Percentiles rank a stretch among this genome's conserved stretches.
Evolutionary conservation across 345 rosid genomes (phyloP).

Genomic region (Pistacia integerrima): DNA sequence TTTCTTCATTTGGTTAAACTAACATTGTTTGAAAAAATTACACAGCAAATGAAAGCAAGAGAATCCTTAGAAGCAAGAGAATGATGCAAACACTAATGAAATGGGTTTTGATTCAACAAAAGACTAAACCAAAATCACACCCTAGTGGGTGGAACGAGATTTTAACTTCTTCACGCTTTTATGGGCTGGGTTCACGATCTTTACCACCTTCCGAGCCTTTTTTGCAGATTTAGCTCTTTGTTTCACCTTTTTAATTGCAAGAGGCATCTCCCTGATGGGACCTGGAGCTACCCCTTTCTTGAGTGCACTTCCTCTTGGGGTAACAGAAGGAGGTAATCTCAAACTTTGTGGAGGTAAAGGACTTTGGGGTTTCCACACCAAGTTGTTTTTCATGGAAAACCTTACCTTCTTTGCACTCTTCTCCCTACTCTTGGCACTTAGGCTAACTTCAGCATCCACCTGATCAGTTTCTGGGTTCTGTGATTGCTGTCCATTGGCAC

Average conservation of each 20-base stretch:
- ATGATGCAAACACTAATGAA: not conserved
- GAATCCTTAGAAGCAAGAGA: too few relatives aligned
- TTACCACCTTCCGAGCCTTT: constrained; percentile 55
- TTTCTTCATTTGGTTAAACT: too few relatives aligned
- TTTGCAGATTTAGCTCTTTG: constrained; percentile 51
- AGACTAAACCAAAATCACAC: constrained; percentile 7
- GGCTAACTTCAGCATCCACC: constrained; percentile 43
- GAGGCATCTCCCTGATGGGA: constrained; percentile 66
- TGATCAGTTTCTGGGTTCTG: constrained; percentile 30
- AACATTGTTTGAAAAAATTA: too few relatives aligned
- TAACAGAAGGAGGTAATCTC: constrained; percentile 91
- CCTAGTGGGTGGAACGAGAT: constrained; percentile 34
- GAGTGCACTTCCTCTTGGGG: constrained; percentile 98
- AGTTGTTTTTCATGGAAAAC: constrained; percentile 84
- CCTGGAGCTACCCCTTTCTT: constrained; percentile 92
- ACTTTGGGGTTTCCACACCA: constrained; percentile 96
- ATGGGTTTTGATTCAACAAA: constrained; percentile 6
- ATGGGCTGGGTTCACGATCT: constrained; percentile 38
- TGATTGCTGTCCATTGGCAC: constrained; percentile 24
- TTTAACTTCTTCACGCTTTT: constrained; percentile 61
- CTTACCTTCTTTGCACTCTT: constrained; percentile 86
- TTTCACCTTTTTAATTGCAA: constrained; percentile 52
- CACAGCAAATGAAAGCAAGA: too few relatives aligned
- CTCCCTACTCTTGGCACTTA: constrained; percentile 45
- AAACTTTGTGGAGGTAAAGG: constrained; percentile 90